Evolutionary conservation across 805 yeast species (phyloP).

Genomic region (Sugiyamaella floridensis): DNA sequence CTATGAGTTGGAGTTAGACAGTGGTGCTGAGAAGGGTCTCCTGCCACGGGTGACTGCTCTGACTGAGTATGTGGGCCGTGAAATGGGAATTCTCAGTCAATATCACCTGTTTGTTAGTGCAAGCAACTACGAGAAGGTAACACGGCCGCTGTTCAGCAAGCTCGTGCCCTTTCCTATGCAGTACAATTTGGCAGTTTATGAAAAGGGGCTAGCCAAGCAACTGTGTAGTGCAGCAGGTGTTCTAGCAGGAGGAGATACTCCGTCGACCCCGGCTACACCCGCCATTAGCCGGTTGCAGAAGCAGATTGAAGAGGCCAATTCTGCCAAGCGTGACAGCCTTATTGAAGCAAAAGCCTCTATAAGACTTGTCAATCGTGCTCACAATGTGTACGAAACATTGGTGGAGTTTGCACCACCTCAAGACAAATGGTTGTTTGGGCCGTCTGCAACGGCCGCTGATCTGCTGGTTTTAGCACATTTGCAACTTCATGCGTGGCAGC

Average conservation of each 20-base stretch:
- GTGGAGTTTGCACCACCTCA: background rate
- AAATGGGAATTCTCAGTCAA: slow-evolving; percentile 16
- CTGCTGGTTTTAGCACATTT: slow-evolving; percentile 16
- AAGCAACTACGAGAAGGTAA: slow-evolving; percentile 27
- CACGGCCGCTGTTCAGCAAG: slow-evolving; percentile 27
- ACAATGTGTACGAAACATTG: slow-evolving; percentile 5
- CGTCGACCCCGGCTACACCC: slow-evolving; percentile 4
- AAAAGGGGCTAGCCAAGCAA: slow-evolving; percentile 20
- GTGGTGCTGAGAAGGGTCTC: slow-evolving; percentile 8
- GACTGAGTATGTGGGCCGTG: slow-evolving; percentile 14
- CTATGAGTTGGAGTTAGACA: slow-evolving; percentile 4
- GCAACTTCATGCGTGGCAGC: slow-evolving; percentile 7
- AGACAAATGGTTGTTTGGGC: background rate
- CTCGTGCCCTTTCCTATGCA: slow-evolving; percentile 33
- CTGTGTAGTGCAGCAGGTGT: slow-evolving; percentile 13
- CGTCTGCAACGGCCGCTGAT: slow-evolving; percentile 10
- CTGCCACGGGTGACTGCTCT: slow-evolving; percentile 17
- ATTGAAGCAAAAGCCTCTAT: slow-evolving; percentile 12
- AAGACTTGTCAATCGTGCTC: slow-evolving; percentile 5
- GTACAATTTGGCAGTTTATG: slow-evolving; percentile 27
- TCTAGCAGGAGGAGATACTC: slow-evolving; percentile 2
- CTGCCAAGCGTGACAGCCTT: slow-evolving; percentile 1
- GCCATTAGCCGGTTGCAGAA: slow-evolving; percentile 22
- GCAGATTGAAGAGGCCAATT: slow-evolving; percentile 23
- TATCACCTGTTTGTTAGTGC: slow-evolving; percentile 21